These are phyloP conservation scores for Tolypocladium cylindrosporum DNA, from an alignment of 2,329 filamentous ascomycete species.

Conservation along the genomic window DNA sequence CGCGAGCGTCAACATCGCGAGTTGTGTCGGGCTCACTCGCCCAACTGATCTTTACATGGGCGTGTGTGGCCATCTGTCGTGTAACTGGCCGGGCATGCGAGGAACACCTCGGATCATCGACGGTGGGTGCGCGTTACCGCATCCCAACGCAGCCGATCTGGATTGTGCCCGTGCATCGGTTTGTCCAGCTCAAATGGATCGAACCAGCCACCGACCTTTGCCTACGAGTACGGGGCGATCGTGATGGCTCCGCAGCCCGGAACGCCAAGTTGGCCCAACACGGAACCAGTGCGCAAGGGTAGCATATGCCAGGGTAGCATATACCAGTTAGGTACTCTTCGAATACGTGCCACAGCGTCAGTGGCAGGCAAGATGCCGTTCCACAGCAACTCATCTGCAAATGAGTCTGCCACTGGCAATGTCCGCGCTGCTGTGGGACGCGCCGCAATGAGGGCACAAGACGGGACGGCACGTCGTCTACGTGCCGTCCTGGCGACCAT, in stretches of 20 bases:
- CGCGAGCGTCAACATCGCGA: neutral
- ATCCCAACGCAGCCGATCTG: neutral
- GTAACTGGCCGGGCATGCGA: neutral
- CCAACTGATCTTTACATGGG: neutral
- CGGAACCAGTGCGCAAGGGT: neutral
- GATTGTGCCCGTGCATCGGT: neutral
- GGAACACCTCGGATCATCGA: neutral
- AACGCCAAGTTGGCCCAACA: neutral
- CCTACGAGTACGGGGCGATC: neutral
- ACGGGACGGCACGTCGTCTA: neutral
- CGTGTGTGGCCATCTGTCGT: neutral
- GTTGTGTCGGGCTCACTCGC: neutral
- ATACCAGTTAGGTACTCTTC: neutral
- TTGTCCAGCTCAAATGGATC: neutral
- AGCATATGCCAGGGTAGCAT: neutral
- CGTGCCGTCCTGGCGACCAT: neutral
- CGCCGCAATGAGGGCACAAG: neutral
- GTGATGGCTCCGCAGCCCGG: neutral
- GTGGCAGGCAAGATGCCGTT: neutral
- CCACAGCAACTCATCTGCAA: neutral
- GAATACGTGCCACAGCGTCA: neutral
- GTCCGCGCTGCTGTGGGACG: neutral
- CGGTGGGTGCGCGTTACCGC: neutral
- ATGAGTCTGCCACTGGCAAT: neutral
- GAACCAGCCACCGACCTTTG: neutral